phyloP scores from a whole-genome alignment of 768 basidiomycete species.

The Paxillus rubicundulus region DNA sequence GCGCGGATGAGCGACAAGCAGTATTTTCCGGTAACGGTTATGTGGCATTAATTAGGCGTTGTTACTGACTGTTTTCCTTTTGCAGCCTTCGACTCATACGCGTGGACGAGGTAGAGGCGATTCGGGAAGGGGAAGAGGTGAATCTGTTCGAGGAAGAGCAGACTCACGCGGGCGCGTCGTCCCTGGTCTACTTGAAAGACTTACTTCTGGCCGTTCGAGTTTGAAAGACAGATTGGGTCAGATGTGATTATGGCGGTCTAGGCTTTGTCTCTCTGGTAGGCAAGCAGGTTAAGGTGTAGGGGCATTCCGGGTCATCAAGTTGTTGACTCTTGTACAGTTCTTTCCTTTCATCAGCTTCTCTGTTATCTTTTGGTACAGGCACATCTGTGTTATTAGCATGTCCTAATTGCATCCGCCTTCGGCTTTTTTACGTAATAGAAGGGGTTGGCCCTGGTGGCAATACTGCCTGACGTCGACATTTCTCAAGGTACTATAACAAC shows the following conservation, averaged over 20 bases:
- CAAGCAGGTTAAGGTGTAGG: neutral
- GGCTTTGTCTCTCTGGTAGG: no score
- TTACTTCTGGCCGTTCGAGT: constrained; percentile 11
- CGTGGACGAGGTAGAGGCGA: constrained; percentile 25
- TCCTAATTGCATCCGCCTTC: neutral
- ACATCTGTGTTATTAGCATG: neutral
- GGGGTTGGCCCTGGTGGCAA: no score
- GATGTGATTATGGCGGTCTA: constrained; percentile 1
- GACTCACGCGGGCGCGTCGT: constrained; percentile 15
- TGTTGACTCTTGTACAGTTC: neutral
- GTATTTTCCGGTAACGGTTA: constrained; percentile 18
- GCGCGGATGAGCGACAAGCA: constrained; percentile 24
- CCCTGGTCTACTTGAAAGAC: constrained; percentile 15
- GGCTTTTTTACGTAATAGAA: constrained; percentile 13
- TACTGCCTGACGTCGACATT: no score
- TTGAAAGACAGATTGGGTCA: constrained; percentile 19
- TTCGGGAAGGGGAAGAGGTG: constrained; percentile 16
- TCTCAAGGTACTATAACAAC: neutral
- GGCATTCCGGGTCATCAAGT: neutral
- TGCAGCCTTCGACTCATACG: constrained; percentile 11
- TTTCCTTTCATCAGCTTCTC: neutral
- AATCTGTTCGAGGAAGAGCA: constrained; percentile 5
- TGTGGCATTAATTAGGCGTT: neutral
- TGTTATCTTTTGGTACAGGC: neutral
- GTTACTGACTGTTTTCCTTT: neutral